A percentile compares a stretch with the other conserved stretches of the same genome.
phyloP scores from a whole-genome alignment of 768 basidiomycete genomes.

The Boletus reticulatus region DNA sequence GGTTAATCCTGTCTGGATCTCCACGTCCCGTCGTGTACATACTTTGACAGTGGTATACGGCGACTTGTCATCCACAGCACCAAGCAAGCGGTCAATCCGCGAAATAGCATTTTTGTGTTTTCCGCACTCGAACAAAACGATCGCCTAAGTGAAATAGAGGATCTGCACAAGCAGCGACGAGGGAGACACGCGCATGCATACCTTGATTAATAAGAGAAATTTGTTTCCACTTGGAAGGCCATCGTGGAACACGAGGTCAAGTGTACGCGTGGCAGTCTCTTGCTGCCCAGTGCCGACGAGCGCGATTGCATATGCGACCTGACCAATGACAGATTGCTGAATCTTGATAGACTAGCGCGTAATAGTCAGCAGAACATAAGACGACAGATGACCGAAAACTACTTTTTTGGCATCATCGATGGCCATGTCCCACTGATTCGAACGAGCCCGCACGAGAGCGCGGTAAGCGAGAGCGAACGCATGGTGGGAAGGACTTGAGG shows the following conservation, averaged over 20 bases:
- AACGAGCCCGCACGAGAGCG: not conserved
- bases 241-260: slow-evolving; percentile 6
- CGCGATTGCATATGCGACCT: slow-evolving; percentile 9
- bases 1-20: too few species aligned
- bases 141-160: too few species aligned
- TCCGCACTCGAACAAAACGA: too few species aligned
- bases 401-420: slow-evolving; percentile 9
- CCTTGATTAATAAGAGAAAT: slow-evolving; percentile 4
- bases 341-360: not conserved
- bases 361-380: not conserved
- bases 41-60: too few species aligned
- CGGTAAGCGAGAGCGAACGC: slow-evolving; percentile 1
- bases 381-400: fast-evolving
- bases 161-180: too few species aligned
- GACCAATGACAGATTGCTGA: slow-evolving; percentile 6
- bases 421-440: not conserved
- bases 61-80: too few species aligned
- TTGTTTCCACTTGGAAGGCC: not conserved
- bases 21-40: too few species aligned
- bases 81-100: too few species aligned
- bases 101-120: too few species aligned
- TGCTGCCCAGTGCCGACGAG: not conserved
- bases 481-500: not conserved
- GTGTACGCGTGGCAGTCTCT: not conserved
- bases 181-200: too few species aligned